A percentile compares a stretch with the other conserved stretches of the same genome.
Evolutionary conservation across 78 protist genomes (phyloP).

Genomic region (Dictyostelium purpureum): DNA sequence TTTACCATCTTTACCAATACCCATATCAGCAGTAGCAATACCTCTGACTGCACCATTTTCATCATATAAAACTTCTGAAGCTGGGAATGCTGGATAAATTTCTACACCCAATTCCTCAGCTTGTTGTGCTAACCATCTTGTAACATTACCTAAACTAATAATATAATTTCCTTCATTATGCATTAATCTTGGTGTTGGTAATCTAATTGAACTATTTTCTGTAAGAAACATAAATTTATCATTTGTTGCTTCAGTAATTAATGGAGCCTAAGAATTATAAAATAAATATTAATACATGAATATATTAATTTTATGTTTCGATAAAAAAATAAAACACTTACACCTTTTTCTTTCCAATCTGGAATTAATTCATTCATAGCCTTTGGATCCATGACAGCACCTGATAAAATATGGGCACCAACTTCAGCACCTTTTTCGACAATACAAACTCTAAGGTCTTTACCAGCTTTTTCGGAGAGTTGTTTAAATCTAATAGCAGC

Average conservation of each 20-base stretch:
- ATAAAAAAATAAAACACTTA: too few species aligned
- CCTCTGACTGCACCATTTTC: constrained; percentile 88
- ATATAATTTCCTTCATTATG: constrained; percentile 98
- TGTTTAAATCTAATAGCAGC: constrained; percentile 98
- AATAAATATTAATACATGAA: neutral
- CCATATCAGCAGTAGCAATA: constrained; percentile 93
- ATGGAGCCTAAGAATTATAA: too few species aligned
- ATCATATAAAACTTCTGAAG: constrained; percentile 85
- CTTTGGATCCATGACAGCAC: constrained; percentile 96
- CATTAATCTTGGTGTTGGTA: constrained; percentile 82
- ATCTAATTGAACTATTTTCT: constrained; percentile 5
- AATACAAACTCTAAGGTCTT: constrained; percentile 86
- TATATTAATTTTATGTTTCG: too few species aligned
- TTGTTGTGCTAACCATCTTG: constrained; percentile 91
- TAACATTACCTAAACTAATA: constrained; percentile 87
- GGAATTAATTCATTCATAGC: constrained; percentile 97
- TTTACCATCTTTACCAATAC: constrained; percentile 91
- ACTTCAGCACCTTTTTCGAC: constrained; percentile 96
- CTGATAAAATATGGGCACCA: constrained; percentile 96
- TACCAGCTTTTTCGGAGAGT: constrained; percentile 67
- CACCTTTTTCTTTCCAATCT: constrained; percentile 94
- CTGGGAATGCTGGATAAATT: constrained; percentile 94
- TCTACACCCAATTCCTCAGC: constrained; percentile 98
- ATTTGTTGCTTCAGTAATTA: constrained; percentile 84
- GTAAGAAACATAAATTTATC: constrained; percentile 88